Evolutionary conservation across 1,139 yeast species (phyloP).

Genomic region (Suhomyces ambrosiae): DNA sequence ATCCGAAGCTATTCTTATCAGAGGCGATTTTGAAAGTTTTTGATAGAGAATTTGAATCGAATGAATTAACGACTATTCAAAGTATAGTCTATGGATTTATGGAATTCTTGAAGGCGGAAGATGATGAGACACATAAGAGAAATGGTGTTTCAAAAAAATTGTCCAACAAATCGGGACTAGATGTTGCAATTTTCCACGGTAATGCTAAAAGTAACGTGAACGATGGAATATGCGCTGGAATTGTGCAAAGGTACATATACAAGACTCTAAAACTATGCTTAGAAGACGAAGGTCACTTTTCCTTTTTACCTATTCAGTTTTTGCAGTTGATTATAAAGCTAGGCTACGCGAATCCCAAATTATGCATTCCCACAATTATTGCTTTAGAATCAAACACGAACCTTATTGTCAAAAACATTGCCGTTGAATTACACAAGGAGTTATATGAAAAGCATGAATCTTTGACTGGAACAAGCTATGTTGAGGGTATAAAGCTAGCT

Average conservation of each 20-base stretch:
- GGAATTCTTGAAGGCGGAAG: conserved; percentile 57
- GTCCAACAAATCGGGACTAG: conserved; percentile 35
- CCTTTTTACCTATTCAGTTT: conserved; percentile 54
- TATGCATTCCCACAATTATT: conserved; percentile 66
- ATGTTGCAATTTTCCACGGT: conserved; percentile 59
- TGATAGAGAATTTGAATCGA: conserved; percentile 49
- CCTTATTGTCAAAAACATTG: conserved; percentile 46
- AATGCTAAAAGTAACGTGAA: conserved; percentile 45
- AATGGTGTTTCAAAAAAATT: conserved; percentile 37
- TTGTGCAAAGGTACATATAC: conserved; percentile 63
- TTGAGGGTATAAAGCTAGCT: conserved; percentile 64
- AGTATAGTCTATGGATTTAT: conserved; percentile 57
- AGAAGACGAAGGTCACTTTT: conserved; percentile 44
- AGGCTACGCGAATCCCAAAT: conserved; percentile 76
- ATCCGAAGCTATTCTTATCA: conserved; percentile 63
- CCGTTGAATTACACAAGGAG: conserved; percentile 54
- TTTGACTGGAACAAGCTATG: conserved; percentile 63
- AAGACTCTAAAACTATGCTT: conserved; percentile 52
- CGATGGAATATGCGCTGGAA: conserved; percentile 73
- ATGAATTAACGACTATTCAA: conserved; percentile 39
- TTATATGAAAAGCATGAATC: conserved; percentile 70
- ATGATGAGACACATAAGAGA: conserved; percentile 42
- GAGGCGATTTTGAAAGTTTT: conserved; percentile 53
- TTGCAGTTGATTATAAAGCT: conserved; percentile 56
- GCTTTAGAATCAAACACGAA: conserved; percentile 64